A percentile compares a stretch with the other conserved stretches of the same genome.
These are phyloP conservation scores for Paraphoma sp. DNA, from an alignment of 2,329 filamentous ascomycete species.

Conservation along the genomic window DNA sequence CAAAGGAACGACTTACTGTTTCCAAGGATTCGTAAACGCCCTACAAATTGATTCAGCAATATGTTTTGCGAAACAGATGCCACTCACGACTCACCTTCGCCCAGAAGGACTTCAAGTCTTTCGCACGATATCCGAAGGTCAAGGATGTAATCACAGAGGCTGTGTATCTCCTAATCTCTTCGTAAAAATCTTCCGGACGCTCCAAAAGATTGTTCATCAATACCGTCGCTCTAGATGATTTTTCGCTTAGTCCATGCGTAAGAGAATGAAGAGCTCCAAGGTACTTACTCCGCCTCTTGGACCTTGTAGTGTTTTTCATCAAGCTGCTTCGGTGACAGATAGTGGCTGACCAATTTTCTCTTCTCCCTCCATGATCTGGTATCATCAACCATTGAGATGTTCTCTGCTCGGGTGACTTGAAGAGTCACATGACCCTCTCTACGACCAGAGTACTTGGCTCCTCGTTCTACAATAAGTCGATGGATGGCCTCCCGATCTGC, in stretches of 20 bases:
- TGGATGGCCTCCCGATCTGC: constrained; percentile 21
- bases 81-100: no score
- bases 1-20: no score
- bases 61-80: no score
- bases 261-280: no score
- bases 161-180: not conserved
- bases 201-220: not conserved
- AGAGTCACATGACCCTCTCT: constrained; percentile 11
- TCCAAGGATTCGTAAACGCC: no score
- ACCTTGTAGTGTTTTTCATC: not conserved
- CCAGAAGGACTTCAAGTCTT: no score
- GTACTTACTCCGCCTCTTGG: constrained; percentile 1
- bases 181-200: not conserved
- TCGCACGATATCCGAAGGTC: not conserved
- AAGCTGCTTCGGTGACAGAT: not conserved
- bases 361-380: not conserved
- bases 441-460: constrained; percentile 17
- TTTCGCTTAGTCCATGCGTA: no score
- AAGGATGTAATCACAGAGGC: not conserved
- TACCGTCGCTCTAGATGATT: no score
- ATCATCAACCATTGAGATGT: not conserved
- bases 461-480: constrained; percentile 27
- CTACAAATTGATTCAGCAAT: no score
- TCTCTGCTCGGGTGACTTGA: not conserved
- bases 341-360: not conserved